Percentiles rank a stretch among this genome's conserved stretches.
phyloP scores from a whole-genome alignment of 2,329 filamentous ascomycete species.

The Fusarium globosum region DNA sequence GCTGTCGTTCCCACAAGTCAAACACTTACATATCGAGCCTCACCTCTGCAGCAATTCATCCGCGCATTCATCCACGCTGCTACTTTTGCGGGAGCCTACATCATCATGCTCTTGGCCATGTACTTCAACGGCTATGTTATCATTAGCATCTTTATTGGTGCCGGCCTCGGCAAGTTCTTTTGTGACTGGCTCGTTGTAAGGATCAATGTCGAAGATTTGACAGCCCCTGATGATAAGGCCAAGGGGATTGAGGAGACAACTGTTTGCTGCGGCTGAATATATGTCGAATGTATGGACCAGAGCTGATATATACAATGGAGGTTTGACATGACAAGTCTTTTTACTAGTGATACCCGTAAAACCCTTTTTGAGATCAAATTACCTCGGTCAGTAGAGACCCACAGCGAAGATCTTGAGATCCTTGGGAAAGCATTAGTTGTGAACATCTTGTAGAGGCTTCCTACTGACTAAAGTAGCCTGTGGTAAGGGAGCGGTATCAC shows the following conservation, averaged over 20 bases:
- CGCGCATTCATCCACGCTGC: constrained; percentile 74
- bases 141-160: constrained; percentile 75
- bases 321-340: constrained; percentile 11
- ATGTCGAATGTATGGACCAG: neutral
- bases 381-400: neutral
- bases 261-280: constrained; percentile 56
- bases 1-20: constrained; percentile 39
- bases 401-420: neutral
- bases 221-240: constrained; percentile 35
- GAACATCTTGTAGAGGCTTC: neutral
- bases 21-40: constrained; percentile 62
- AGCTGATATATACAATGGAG: neutral
- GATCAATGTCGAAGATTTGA: constrained; percentile 50
- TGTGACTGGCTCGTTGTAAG: constrained; percentile 63
- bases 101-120: constrained; percentile 77
- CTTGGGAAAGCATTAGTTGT: neutral
- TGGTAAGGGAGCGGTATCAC: neutral
- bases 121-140: constrained; percentile 79
- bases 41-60: constrained; percentile 70
- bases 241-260: constrained; percentile 58
- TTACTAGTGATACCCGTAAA: constrained; percentile 30
- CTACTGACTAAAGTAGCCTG: neutral
- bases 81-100: constrained; percentile 80
- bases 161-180: constrained; percentile 64
- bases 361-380: neutral